Evolutionary conservation across 176 grass and related monocot species (phyloP).

Genomic region (Triticum aestivum): DNA sequence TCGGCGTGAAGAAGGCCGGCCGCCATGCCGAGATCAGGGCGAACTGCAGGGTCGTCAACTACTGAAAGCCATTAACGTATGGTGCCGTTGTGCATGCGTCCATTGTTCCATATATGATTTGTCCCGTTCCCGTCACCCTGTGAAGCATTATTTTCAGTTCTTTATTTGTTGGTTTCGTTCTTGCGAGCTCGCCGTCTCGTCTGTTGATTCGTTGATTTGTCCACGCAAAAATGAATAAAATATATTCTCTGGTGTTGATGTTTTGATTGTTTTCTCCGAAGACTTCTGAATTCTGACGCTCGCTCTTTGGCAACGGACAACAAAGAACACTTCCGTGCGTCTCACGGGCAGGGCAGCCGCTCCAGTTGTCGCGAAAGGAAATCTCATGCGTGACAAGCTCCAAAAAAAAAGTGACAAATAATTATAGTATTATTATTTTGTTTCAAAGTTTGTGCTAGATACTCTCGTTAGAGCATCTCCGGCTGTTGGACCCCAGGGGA

Average conservation of each 20-base stretch:
- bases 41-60: conserved; percentile 28
- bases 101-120: neutral
- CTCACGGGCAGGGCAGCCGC: too few relatives aligned
- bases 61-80: neutral
- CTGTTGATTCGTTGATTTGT: neutral
- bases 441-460: too few relatives aligned
- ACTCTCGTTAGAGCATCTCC: too few relatives aligned
- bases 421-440: too few relatives aligned
- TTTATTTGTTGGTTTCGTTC: neutral
- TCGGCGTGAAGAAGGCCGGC: conserved; percentile 11
- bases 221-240: neutral
- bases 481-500: too few relatives aligned
- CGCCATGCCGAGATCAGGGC: conserved; percentile 16
- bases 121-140: neutral
- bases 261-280: too few relatives aligned
- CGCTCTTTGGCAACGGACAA: too few relatives aligned
- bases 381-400: too few relatives aligned
- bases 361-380: too few relatives aligned
- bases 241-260: neutral
- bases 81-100: neutral
- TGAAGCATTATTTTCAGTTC: neutral
- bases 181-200: neutral
- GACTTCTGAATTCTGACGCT: neutral
- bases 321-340: too few relatives aligned
- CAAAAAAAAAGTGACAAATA: too few relatives aligned